Conservation (phyloP, 805 yeast species). For the Naumovozyma castellii region DNA sequence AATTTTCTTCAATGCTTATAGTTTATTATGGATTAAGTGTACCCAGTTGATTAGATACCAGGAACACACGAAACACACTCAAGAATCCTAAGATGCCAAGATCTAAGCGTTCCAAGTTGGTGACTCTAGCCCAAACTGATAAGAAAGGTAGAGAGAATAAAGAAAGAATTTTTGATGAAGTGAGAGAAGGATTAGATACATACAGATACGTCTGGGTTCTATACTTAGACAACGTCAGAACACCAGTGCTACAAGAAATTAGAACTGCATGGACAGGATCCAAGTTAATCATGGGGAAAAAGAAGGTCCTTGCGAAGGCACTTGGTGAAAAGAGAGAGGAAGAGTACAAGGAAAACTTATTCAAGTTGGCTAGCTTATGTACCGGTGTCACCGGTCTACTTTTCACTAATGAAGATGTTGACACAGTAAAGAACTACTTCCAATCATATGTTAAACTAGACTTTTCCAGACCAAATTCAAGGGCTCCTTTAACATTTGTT, state of each 20-base stretch:
- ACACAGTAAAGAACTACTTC: conserved; percentile 86
- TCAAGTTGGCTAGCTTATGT: conserved; percentile 52
- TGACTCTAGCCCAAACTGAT: conserved; percentile 90
- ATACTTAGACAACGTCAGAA: conserved; percentile 83
- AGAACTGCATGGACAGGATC: conserved; percentile 91
- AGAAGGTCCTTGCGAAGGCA: conserved; percentile 87
- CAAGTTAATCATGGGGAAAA: conserved; percentile 80
- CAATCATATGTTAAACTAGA: conserved; percentile 68
- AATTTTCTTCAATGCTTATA: too few relatives aligned
- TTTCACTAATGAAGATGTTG: conserved; percentile 80
- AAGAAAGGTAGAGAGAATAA: conserved; percentile 92
- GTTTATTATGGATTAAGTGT: too few relatives aligned
- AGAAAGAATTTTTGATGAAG: conserved; percentile 82
- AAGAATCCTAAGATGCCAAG: conserved; percentile 60
- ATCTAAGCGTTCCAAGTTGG: conserved; percentile 92
- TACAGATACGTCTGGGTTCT: conserved; percentile 78
- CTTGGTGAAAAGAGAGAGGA: conserved; percentile 80
- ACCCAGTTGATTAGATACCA: too few relatives aligned
- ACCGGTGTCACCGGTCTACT: conserved; percentile 79
- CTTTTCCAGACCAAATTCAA: conserved; percentile 82
- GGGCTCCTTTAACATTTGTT: conserved; percentile 71
- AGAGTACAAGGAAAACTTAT: conserved; percentile 81
- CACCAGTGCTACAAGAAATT: conserved; percentile 88
- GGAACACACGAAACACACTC: background rate
- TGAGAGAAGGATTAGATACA: conserved; percentile 70